These are phyloP conservation scores for Aurinia saxatilis DNA, from an alignment of 345 rosid genomes.

Conservation along the genomic window DNA sequence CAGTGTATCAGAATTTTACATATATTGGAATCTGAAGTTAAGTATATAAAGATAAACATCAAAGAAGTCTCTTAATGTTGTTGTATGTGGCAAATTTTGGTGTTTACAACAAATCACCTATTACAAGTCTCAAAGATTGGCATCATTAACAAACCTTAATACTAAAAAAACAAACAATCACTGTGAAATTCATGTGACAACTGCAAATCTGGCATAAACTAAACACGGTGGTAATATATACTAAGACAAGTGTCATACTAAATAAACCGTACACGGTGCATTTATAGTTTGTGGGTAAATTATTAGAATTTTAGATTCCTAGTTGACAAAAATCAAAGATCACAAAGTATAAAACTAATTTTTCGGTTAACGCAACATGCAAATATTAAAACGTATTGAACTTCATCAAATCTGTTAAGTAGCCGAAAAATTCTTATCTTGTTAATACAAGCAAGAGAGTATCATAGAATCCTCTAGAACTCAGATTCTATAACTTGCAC, in stretches of 20 bases:
- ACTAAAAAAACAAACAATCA: neutral
- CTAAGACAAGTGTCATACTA: neutral
- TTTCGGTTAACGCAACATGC: neutral
- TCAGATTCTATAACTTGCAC: slow-evolving; percentile 21
- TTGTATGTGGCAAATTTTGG: neutral
- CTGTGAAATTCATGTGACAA: neutral
- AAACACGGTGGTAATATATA: neutral
- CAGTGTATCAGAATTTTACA: neutral
- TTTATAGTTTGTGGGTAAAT: neutral
- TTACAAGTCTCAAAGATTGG: neutral
- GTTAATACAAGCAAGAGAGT: slow-evolving; percentile 14
- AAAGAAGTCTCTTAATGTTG: neutral
- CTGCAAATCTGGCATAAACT: neutral
- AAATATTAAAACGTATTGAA: neutral
- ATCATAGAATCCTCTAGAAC: slow-evolving; percentile 9
- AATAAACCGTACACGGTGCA: neutral
- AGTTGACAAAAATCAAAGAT: no score
- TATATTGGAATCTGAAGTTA: slow-evolving; percentile 20
- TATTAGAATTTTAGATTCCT: neutral
- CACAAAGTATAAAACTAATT: no score
- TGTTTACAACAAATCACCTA: neutral
- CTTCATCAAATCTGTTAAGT: neutral
- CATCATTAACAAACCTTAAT: neutral
- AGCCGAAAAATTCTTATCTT: neutral
- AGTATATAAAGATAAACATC: slow-evolving; percentile 8